A percentile compares a stretch with the other conserved stretches of the same genome.
Conservation (phyloP, 805 yeast species). For the Candida maltosa region DNA sequence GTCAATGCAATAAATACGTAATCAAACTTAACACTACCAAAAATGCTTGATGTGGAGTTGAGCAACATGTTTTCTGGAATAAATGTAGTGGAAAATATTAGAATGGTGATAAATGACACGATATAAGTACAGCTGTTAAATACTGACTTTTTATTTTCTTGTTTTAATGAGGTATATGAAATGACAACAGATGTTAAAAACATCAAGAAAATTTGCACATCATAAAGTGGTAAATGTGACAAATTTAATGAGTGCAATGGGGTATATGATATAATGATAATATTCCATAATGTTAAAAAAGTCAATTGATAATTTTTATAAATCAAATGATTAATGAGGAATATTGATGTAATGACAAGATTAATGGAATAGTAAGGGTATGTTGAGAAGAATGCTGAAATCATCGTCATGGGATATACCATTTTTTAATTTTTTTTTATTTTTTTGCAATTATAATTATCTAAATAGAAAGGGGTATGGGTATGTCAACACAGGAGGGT, state of each 20-base stretch:
- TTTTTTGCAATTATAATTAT: too few species aligned
- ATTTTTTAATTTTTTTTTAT: too few species aligned
- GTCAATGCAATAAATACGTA: conserved; percentile 19
- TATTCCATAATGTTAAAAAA: background rate
- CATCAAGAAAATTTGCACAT: background rate
- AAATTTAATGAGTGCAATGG: background rate
- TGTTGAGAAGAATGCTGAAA: too few species aligned
- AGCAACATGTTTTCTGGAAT: conserved; percentile 14
- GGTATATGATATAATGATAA: background rate
- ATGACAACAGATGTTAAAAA: background rate
- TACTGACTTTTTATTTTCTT: background rate
- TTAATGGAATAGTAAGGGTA: background rate
- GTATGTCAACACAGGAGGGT: background rate
- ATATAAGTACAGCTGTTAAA: background rate
- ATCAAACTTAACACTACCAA: conserved; percentile 18
- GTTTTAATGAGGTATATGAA: background rate
- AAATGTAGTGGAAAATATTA: background rate
- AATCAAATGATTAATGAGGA: background rate
- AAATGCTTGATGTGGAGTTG: conserved; percentile 18
- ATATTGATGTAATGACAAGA: background rate
- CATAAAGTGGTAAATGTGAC: background rate
- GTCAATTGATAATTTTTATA: background rate
- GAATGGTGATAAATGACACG: conserved; percentile 2
- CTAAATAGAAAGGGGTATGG: too few species aligned
- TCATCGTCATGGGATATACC: too few species aligned